phyloP scores from a whole-genome alignment of 1,284 basidiomycete genomes.

The Tilletia walkeri region DNA sequence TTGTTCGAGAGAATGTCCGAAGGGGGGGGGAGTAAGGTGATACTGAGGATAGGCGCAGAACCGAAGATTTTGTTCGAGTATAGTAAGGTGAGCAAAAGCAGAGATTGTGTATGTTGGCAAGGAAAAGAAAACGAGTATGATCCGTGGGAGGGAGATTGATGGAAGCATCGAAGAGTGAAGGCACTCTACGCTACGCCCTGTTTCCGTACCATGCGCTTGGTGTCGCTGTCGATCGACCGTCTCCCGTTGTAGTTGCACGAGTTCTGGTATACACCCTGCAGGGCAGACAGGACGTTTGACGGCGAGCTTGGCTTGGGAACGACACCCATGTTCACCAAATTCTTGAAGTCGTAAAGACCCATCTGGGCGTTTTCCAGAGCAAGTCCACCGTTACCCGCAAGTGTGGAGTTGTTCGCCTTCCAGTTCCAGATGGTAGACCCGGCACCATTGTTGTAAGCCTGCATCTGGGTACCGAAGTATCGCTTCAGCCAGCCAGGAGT shows the following conservation, averaged over 20 bases:
- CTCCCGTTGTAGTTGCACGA: background rate
- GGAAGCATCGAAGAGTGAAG: too few species aligned
- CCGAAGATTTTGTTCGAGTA: too few species aligned
- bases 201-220: background rate
- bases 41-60: too few species aligned
- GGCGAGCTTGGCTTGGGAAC: slow-evolving; percentile 28
- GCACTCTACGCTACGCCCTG: too few species aligned
- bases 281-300: background rate
- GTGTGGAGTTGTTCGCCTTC: slow-evolving; percentile 31
- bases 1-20: too few species aligned
- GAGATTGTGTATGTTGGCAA: background rate
- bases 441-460: slow-evolving; percentile 47
- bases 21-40: too few species aligned
- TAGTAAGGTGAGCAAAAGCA: background rate
- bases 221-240: background rate
- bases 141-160: background rate
- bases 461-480: slow-evolving; percentile 40
- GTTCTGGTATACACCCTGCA: slow-evolving; percentile 1
- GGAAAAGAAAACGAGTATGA: background rate
- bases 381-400: slow-evolving; percentile 24
- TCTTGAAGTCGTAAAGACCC: slow-evolving; percentile 38
- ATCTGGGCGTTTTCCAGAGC: slow-evolving; percentile 26
- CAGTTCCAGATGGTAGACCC: slow-evolving; percentile 51
- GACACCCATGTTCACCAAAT: slow-evolving; percentile 29
- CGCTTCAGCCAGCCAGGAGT: slow-evolving; percentile 24